Base-by-base conservation (phyloP, 2,329 filamentous ascomycete genomes). In the Fusarium drepaniforme region DNA sequence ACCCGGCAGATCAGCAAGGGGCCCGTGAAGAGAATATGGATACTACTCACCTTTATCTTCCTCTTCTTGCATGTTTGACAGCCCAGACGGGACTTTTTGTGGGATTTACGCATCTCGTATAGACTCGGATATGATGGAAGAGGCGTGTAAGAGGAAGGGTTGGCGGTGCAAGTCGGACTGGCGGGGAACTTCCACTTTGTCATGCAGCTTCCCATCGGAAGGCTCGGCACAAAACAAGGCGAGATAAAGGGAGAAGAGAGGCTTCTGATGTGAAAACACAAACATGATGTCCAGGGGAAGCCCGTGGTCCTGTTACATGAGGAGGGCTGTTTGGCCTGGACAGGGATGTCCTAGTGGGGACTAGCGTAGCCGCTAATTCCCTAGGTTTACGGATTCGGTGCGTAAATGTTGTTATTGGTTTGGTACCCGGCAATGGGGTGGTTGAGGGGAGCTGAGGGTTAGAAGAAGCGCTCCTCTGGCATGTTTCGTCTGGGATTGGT, bases 51-150 rank as follows among this genome's bases (percentile, higher is more conserved):
- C 33, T 66, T 66, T 37, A 66, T 49, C 33, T 66, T 66, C 5
- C 63, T 38, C 37, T 33, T 46, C 33, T 66, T 66, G 53, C 63
- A 66, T 9, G 63, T 66, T 35, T 66, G 63, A 11, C 63, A 66
- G 18, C 63, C 63, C 2, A 59, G 30, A 21, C 63, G 63, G 9
- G 63, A 66, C 53, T 66, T 66, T 59, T 33, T 35, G 38, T 66
- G 53, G n/a, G 53, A 35, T 46, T 49, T 57, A 49, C 63, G 63
- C 59, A 62, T 62, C 37, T 62, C 38, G 59, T 44, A 62, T 62
- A 2, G 12, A 9, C 18, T 61, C 21, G 38, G 37, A 61, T 33
- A 18, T 16, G 28, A 38, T 60, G 11, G 35, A 59, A 2, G 9
- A 59, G 35, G 30, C 30, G 51, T 35, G 51, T 37, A 23, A 30